Conservation (phyloP, 164 flowering plant species). For the Dillenia turbinata region DNA sequence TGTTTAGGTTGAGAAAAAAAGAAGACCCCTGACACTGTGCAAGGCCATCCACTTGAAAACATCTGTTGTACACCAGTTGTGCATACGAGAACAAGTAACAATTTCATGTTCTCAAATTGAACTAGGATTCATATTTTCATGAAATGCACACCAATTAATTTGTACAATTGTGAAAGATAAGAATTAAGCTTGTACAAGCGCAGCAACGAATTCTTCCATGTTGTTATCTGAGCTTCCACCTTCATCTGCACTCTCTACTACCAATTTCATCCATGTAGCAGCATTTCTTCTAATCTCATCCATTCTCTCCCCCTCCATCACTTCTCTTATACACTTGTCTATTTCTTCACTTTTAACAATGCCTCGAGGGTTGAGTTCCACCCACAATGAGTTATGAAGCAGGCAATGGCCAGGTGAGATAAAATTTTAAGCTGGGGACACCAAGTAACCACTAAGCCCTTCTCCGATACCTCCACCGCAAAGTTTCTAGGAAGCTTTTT, state of each 20-base stretch:
- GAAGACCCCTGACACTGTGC: no score
- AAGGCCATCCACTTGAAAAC: no score
- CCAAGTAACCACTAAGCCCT: slow-evolving; percentile 21
- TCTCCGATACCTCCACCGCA: slow-evolving; percentile 2
- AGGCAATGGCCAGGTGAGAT: slow-evolving; percentile 15
- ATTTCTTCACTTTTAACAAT: slow-evolving; percentile 1
- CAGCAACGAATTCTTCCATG: neutral
- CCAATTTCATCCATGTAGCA: slow-evolving; percentile 7
- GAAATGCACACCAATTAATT: no score
- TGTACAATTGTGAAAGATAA: no score
- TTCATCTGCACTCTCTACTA: slow-evolving; percentile 3
- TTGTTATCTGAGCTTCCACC: slow-evolving; percentile 8
- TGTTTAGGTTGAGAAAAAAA: no score
- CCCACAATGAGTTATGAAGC: slow-evolving; percentile 26
- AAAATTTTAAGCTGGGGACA: slow-evolving; percentile 20
- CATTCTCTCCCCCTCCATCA: slow-evolving; percentile 1
- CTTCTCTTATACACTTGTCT: neutral
- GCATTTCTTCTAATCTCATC: slow-evolving; percentile 1
- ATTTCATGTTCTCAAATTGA: no score
- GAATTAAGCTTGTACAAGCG: no score
- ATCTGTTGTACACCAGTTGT: no score
- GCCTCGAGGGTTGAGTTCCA: slow-evolving; percentile 18
- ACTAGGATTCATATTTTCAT: no score
- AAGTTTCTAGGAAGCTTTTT: slow-evolving; percentile 21
- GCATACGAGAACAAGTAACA: no score